A percentile compares a stretch with the other conserved stretches of the same genome.
Conservation (phyloP, 192 early-diverging fungal species). For the Martensiomyces pterosporus region DNA sequence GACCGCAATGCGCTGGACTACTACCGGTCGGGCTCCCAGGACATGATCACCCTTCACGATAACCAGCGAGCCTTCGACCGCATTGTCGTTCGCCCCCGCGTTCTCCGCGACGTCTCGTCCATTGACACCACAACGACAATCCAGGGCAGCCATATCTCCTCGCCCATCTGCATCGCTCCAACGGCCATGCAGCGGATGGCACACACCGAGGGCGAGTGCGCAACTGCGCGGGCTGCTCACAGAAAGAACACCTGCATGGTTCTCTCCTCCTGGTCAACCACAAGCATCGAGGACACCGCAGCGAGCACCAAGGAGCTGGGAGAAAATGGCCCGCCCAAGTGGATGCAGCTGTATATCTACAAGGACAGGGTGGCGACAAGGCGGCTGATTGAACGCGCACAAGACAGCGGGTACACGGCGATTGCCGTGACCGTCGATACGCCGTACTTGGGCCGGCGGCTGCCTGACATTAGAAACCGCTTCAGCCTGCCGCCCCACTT, state of each 20-base stretch:
- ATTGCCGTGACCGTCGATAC: slow-evolving; percentile 59
- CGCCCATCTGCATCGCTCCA: slow-evolving; percentile 76
- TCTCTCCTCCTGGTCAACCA: slow-evolving; percentile 62
- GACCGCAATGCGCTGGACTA: slow-evolving; percentile 49
- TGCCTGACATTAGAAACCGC: slow-evolving; percentile 55
- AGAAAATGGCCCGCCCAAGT: slow-evolving; percentile 17
- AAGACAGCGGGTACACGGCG: slow-evolving; percentile 66
- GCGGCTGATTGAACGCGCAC: slow-evolving; percentile 64
- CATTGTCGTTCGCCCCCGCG: slow-evolving; percentile 54
- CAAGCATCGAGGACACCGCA: slow-evolving; percentile 61
- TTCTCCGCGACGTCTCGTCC: slow-evolving; percentile 65
- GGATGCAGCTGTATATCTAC: slow-evolving; percentile 84
- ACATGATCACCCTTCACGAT: slow-evolving; percentile 46
- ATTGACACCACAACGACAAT: slow-evolving; percentile 57
- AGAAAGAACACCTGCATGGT: slow-evolving; percentile 43
- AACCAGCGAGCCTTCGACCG: slow-evolving; percentile 50
- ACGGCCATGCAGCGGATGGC: slow-evolving; percentile 75
- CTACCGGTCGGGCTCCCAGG: slow-evolving; percentile 52
- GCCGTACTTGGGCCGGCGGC: slow-evolving; percentile 53
- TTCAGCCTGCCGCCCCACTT: slow-evolving; percentile 61
- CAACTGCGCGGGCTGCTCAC: slow-evolving; percentile 53
- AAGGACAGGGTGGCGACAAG: slow-evolving; percentile 61
- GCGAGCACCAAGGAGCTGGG: slow-evolving; percentile 10
- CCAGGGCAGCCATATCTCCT: slow-evolving; percentile 48
- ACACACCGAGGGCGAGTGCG: slow-evolving; percentile 62